phyloP scores from a whole-genome alignment of 2,329 filamentous ascomycete genomes.

The Onygenales sp. region DNA sequence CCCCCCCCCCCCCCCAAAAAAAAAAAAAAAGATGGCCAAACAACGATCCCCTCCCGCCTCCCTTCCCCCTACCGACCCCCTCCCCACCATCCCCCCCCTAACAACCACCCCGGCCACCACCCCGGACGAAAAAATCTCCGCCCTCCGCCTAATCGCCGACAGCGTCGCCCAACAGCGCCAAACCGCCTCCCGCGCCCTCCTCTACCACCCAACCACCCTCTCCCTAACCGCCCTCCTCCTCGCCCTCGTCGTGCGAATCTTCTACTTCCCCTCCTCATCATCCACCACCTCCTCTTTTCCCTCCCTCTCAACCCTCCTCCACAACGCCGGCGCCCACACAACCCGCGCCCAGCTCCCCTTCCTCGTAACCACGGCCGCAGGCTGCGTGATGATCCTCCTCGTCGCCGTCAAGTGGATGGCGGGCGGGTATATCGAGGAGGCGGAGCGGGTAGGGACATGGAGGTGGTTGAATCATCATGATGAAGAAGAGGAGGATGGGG shows the following conservation, averaged over 20 bases:
- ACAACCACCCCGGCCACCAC: conserved; percentile 24
- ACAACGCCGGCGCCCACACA: background rate
- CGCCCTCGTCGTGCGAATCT: conserved; percentile 20
- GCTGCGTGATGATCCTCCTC: conserved; percentile 51
- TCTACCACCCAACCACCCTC: conserved; percentile 49
- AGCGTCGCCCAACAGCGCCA: conserved; percentile 74
- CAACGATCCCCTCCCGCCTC: background rate
- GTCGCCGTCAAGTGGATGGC: conserved; percentile 52
- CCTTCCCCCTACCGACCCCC: background rate
- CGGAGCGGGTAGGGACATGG: conserved; percentile 50
- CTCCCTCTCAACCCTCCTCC: conserved; percentile 9
- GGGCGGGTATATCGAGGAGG: conserved; percentile 53
- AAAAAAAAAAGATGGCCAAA: no score
- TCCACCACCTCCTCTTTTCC: conserved; percentile 8
- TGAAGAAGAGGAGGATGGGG: background rate
- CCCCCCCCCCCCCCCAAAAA: background rate
- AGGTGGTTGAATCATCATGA: conserved; percentile 44
- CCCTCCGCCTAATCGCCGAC: conserved; percentile 68
- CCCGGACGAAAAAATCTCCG: conserved; percentile 53
- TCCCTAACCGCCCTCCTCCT: conserved; percentile 25
- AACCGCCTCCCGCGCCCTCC: conserved; percentile 51
- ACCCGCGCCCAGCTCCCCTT: background rate
- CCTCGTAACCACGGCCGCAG: background rate
- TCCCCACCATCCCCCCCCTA: conserved; percentile 22
- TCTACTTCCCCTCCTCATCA: conserved; percentile 14